phyloP scores from a whole-genome alignment of 31 red algal genomes.

The Odonthalia washingtoniensis region DNA sequence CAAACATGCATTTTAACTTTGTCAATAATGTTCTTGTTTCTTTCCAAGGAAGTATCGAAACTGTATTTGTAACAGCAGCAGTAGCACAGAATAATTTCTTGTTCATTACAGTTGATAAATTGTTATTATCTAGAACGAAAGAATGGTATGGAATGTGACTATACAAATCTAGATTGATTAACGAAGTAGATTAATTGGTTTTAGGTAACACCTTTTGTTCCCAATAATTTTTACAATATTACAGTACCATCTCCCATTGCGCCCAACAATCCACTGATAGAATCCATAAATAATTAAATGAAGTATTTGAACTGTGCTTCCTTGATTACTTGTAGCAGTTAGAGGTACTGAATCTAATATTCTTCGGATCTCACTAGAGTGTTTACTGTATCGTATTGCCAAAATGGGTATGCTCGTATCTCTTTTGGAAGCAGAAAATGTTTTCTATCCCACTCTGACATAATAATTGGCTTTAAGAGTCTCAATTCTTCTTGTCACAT shows the following conservation, averaged over 20 bases:
- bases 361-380: constrained; percentile 24
- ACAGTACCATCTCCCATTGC: constrained; percentile 22
- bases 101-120: not conserved
- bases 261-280: constrained; percentile 31
- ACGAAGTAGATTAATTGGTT: not conserved
- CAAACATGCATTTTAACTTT: constrained; percentile 1
- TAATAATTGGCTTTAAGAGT: not conserved
- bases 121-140: not conserved
- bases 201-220: not conserved
- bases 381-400: constrained; percentile 32
- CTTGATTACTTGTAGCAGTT: constrained; percentile 17
- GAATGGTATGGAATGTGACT: constrained; percentile 9
- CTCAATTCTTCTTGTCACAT: constrained; percentile 25
- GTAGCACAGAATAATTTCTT: not conserved
- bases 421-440: constrained; percentile 12
- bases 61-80: not conserved
- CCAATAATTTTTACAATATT: constrained; percentile 33
- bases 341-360: constrained; percentile 34
- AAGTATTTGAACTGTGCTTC: constrained; percentile 13
- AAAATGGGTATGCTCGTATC: constrained; percentile 23
- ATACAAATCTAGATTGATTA: constrained; percentile 26
- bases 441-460: constrained; percentile 7
- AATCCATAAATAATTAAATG: constrained; percentile 46
- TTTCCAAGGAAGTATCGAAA: not conserved
- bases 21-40: constrained; percentile 5